A percentile compares a stretch with the other conserved stretches of the same genome.
phyloP scores from a whole-genome alignment of 1,284 basidiomycete genomes.

The Ceratobasidium sp. region DNA sequence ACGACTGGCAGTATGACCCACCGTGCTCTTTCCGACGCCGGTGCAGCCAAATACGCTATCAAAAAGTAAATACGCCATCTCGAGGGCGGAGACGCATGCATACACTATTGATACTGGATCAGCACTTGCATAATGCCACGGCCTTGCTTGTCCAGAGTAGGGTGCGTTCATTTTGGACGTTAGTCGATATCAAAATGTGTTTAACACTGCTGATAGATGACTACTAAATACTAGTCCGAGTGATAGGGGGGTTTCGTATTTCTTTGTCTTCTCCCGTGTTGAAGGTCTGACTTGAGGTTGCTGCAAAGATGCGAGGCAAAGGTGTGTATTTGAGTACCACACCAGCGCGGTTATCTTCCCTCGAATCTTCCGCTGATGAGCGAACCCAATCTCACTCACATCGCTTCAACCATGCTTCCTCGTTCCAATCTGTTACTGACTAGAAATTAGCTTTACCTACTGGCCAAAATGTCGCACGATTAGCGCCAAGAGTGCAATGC shows the following conservation, averaged over 20 bases:
- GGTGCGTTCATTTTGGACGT: constrained; percentile 5
- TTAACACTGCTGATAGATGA: not conserved
- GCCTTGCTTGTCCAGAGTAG: not conserved
- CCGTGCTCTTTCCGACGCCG: constrained; percentile 40
- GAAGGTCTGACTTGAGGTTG: not conserved
- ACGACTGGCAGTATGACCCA: not conserved
- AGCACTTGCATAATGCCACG: not conserved
- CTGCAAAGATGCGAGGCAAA: not conserved
- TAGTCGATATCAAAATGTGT: not conserved
- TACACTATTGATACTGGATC: not conserved
- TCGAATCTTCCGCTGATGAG: not conserved
- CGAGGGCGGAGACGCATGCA: not conserved
- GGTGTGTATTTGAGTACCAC: constrained; percentile 11
- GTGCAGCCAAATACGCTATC: constrained; percentile 38
- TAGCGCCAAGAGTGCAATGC: not conserved
- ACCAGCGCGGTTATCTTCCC: not conserved
- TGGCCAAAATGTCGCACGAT: not conserved
- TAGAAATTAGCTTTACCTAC: not conserved
- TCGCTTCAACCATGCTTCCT: not conserved
- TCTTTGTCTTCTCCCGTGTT: not conserved
- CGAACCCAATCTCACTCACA: not conserved
- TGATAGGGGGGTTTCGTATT: not conserved
- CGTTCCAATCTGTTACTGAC: not conserved
- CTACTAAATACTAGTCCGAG: not conserved
- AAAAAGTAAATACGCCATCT: too few relatives aligned